Evolutionary conservation across 2,329 filamentous ascomycete species (phyloP).

Genomic region (Scedosporium aurantiacum): DNA sequence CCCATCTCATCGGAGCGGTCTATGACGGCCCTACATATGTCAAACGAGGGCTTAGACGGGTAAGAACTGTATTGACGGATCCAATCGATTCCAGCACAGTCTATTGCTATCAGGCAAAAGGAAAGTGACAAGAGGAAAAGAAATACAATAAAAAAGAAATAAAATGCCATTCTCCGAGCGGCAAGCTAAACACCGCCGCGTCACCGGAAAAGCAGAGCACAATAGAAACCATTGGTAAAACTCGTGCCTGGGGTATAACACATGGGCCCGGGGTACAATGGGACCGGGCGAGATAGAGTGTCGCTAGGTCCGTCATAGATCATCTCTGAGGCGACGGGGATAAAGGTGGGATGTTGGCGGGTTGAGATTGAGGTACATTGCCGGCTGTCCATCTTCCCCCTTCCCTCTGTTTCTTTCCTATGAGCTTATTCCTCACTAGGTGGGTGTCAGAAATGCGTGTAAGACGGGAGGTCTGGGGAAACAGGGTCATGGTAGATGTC

Average conservation of each 20-base stretch:
- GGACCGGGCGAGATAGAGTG: neutral
- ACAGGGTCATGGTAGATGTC: neutral
- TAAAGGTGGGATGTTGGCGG: neutral
- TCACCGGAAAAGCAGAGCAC: neutral
- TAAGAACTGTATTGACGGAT: neutral
- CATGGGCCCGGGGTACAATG: neutral
- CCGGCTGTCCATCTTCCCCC: neutral
- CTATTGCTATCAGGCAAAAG: neutral
- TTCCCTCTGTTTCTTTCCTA: neutral
- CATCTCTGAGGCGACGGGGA: neutral
- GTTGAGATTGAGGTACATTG: neutral
- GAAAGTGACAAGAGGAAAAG: neutral
- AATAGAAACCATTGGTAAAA: neutral
- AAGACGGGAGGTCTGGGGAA: neutral
- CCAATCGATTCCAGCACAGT: neutral
- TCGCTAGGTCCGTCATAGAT: neutral
- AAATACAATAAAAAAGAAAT: neutral
- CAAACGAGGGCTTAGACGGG: too few relatives aligned
- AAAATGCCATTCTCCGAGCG: neutral
- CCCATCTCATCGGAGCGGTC: neutral
- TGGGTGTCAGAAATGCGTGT: neutral
- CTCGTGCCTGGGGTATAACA: neutral
- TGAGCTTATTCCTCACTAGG: neutral
- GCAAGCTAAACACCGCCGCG: neutral
- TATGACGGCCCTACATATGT: too few relatives aligned